phyloP scores from a whole-genome alignment of 1,284 basidiomycete genomes.

The Cerioporus squamosus region DNA sequence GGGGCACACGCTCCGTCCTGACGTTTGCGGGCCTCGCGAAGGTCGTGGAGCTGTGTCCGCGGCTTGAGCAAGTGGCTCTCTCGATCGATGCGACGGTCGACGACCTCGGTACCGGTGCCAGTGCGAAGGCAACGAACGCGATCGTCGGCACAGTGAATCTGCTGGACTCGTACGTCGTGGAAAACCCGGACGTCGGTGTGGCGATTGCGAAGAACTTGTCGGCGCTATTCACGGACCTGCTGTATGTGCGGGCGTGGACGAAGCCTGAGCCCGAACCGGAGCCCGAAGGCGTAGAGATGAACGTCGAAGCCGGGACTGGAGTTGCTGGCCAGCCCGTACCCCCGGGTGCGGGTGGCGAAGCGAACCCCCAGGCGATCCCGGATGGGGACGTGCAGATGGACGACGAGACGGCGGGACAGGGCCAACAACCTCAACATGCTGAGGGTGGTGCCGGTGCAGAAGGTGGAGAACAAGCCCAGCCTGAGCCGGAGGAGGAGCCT shows the following conservation, averaged over 20 bases:
- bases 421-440: too few relatives aligned
- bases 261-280: background rate
- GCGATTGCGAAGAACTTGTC: slow-evolving; percentile 2
- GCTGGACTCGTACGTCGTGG: slow-evolving; percentile 6
- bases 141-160: slow-evolving; percentile 6
- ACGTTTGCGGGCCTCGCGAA: slow-evolving; percentile 11
- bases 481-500: background rate
- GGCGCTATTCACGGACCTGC: slow-evolving; percentile 9
- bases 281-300: too few relatives aligned
- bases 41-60: slow-evolving; percentile 1
- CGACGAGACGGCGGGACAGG: background rate
- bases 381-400: background rate
- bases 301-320: too few relatives aligned
- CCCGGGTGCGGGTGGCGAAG: too few relatives aligned
- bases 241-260: background rate
- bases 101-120: background rate
- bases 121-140: background rate
- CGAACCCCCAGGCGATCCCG: too few relatives aligned
- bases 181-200: background rate
- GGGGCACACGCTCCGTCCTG: background rate
- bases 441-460: background rate
- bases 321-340: too few relatives aligned
- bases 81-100: slow-evolving; percentile 4
- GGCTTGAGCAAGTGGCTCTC: slow-evolving; percentile 2
- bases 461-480: background rate